Conservation (phyloP, 2,329 filamentous ascomycete species). For the Monilinia fructigena region DNA sequence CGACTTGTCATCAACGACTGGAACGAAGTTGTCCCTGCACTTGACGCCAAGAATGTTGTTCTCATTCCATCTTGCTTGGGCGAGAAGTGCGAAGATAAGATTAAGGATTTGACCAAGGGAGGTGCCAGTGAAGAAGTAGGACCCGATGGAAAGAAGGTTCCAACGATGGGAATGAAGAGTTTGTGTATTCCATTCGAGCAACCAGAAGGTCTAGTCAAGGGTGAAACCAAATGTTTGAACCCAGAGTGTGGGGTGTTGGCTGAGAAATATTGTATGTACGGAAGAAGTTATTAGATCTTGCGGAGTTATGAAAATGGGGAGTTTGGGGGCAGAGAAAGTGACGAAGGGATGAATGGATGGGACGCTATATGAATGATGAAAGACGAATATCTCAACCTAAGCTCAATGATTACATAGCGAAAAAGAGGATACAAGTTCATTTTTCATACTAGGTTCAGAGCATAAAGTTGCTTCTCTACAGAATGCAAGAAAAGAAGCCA, state of each 20-base stretch:
- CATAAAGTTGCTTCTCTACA: background rate
- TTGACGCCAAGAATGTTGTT: constrained; percentile 90
- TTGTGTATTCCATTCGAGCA: constrained; percentile 82
- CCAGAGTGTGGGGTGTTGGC: constrained; percentile 77
- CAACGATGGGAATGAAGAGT: constrained; percentile 74
- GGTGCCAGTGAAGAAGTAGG: constrained; percentile 57
- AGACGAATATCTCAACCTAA: constrained; percentile 16
- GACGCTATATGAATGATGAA: constrained; percentile 18
- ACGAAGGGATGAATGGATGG: background rate
- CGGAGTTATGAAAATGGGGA: constrained; percentile 18
- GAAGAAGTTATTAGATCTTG: constrained; percentile 52
- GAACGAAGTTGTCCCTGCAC: constrained; percentile 85
- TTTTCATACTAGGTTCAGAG: background rate
- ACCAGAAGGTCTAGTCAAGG: constrained; percentile 73
- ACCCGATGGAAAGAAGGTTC: constrained; percentile 50
- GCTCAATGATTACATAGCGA: constrained; percentile 7
- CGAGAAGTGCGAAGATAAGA: constrained; percentile 81
- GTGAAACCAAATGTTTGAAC: constrained; percentile 88
- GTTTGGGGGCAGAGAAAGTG: constrained; percentile 17
- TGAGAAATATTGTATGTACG: constrained; percentile 91
- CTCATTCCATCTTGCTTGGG: constrained; percentile 88
- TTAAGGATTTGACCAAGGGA: constrained; percentile 87
- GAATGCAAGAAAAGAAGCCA: background rate
- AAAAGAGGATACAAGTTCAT: background rate
- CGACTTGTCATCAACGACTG: constrained; percentile 79